phyloP scores from a whole-genome alignment of 495 filamentous ascomycete species.

The Tuber microsphaerosporum region DNA sequence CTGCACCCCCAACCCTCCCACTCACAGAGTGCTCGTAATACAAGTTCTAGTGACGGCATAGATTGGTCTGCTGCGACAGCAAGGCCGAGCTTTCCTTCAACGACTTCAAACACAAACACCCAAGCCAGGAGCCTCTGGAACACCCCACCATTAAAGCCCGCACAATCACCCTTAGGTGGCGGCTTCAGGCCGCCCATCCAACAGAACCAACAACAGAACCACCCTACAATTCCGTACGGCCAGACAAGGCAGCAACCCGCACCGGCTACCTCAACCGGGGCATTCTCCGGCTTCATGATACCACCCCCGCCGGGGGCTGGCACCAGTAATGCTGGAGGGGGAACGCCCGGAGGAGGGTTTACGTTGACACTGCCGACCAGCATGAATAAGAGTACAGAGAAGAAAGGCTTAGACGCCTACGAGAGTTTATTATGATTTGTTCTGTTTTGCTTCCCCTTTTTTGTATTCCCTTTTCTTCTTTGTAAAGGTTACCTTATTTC shows the following conservation, averaged over 20 bases:
- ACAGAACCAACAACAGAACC: conserved; percentile 9
- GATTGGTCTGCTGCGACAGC: conserved; percentile 26
- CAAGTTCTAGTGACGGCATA: conserved; percentile 7
- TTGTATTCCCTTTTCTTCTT: not conserved
- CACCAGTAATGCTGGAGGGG: conserved; percentile 22
- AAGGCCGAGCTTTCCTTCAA: conserved; percentile 9
- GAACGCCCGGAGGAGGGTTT: not conserved
- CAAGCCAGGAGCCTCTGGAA: conserved; percentile 1
- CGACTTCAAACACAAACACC: conserved; percentile 10
- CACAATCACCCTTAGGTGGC: not conserved
- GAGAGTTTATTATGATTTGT: conserved; percentile 62
- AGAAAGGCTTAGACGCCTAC: conserved; percentile 66
- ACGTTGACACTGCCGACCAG: not conserved
- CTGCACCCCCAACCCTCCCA: conserved; percentile 12
- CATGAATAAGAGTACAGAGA: conserved; percentile 45
- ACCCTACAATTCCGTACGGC: conserved; percentile 28
- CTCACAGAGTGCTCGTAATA: not conserved
- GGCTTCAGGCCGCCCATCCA: not conserved
- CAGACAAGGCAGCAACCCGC: conserved; percentile 21
- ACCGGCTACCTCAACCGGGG: conserved; percentile 5
- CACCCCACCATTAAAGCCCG: not conserved
- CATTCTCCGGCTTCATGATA: conserved; percentile 32
- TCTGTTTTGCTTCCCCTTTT: not conserved
- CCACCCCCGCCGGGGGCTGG: conserved; percentile 26
- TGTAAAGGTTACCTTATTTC: conserved; percentile 2